Percentiles rank a stretch among this genome's conserved stretches.
Conservation (phyloP, 2,329 filamentous ascomycete species). For the Cordyceps cicadae region DNA sequence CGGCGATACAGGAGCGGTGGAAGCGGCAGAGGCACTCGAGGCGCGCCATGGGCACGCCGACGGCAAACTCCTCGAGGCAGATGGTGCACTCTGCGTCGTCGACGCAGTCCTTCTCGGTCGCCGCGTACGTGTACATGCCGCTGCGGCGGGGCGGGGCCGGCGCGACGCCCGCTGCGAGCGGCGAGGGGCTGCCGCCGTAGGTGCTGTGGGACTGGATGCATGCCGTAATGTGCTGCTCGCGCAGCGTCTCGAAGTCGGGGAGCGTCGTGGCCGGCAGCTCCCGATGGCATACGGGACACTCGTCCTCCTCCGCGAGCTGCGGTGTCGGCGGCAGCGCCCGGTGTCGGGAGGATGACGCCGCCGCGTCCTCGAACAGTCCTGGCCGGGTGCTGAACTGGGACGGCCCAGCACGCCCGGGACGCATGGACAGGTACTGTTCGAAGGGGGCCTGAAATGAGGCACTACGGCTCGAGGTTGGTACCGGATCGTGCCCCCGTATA, state of each 20-base stretch:
- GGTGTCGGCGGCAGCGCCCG: constrained; percentile 35
- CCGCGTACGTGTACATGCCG: constrained; percentile 55
- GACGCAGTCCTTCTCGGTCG: constrained; percentile 62
- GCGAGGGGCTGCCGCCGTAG: constrained; percentile 32
- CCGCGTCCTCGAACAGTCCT: constrained; percentile 21
- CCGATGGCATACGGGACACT: constrained; percentile 67
- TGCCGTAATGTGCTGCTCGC: constrained; percentile 49
- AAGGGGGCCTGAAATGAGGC: constrained; percentile 28
- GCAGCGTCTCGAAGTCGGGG: constrained; percentile 43
- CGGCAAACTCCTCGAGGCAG: constrained; percentile 58
- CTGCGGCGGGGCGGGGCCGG: constrained; percentile 35
- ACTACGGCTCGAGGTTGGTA: constrained; percentile 17
- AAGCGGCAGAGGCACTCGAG: constrained; percentile 60
- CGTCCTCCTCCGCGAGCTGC: constrained; percentile 62
- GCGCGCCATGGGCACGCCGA: constrained; percentile 54
- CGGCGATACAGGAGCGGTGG: constrained; percentile 50
- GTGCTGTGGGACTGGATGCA: constrained; percentile 51
- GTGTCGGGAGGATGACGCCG: constrained; percentile 30
- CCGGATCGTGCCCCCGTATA: background rate
- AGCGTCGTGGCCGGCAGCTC: constrained; percentile 56
- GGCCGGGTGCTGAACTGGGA: constrained; percentile 26
- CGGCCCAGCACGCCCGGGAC: constrained; percentile 24
- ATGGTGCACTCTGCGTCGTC: constrained; percentile 61
- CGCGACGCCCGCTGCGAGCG: constrained; percentile 17
- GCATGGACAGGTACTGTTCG: constrained; percentile 31